Percentiles rank a stretch among this genome's conserved stretches.
These are phyloP conservation scores for Arachis stenosperma DNA, from an alignment of 306 rosid species.

Conservation along the genomic window DNA sequence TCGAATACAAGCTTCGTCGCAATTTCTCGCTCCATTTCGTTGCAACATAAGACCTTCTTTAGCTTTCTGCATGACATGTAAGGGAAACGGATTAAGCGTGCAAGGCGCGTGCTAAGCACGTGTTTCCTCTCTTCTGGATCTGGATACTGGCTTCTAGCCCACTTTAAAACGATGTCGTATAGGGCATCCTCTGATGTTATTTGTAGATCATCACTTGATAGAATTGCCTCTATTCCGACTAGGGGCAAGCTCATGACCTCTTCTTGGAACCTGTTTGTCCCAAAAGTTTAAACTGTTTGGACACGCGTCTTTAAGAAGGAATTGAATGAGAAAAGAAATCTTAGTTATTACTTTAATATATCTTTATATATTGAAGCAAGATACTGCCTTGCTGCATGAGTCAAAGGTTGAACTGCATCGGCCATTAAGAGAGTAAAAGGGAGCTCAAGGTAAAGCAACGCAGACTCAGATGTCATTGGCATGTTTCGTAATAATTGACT, in stretches of 20 bases:
- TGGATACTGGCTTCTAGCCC: slow-evolving; percentile 73
- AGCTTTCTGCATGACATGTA: slow-evolving; percentile 90
- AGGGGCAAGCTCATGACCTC: slow-evolving; percentile 86
- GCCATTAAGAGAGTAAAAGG: slow-evolving; percentile 92
- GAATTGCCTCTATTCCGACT: slow-evolving; percentile 81
- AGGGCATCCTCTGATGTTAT: slow-evolving; percentile 97
- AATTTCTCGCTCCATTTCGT: slow-evolving; percentile 81
- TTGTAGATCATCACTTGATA: slow-evolving; percentile 84
- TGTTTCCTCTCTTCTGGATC: slow-evolving; percentile 81
- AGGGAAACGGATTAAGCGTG: slow-evolving; percentile 79
- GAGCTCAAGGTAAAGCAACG: slow-evolving; percentile 90
- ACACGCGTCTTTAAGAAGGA: too few relatives aligned
- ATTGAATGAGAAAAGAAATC: too few relatives aligned
- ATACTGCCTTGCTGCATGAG: slow-evolving; percentile 89
- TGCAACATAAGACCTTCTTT: slow-evolving; percentile 81
- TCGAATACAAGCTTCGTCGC: slow-evolving; percentile 83
- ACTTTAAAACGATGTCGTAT: slow-evolving; percentile 86
- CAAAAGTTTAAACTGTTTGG: too few relatives aligned
- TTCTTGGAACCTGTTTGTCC: slow-evolving; percentile 68
- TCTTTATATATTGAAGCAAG: slow-evolving; percentile 86
- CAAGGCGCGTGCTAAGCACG: slow-evolving; percentile 66
- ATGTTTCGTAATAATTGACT: slow-evolving; percentile 66
- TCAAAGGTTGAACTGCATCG: slow-evolving; percentile 91
- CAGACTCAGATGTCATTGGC: slow-evolving; percentile 93
- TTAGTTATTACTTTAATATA: slow-evolving; percentile 60